Evolutionary conservation across 2,329 filamentous ascomycete genomes (phyloP), one percentile per base, ranked within the genome.

Genomic region (Aureobasidium pullulans): DNA sequence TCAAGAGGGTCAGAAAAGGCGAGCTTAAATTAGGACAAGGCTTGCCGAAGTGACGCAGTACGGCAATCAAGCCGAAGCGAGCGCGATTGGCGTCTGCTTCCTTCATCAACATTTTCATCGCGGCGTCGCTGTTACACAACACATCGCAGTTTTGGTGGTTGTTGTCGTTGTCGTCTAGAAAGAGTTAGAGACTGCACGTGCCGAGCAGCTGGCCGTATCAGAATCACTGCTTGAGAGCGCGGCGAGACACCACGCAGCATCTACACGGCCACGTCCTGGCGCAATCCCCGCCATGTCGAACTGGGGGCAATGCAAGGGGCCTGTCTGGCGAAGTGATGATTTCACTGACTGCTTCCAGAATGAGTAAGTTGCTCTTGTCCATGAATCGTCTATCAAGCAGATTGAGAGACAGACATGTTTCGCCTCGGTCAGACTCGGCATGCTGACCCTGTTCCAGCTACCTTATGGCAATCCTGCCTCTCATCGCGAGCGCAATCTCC

Each of bases 401-500:
- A 31, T 7, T n/a, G 11, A 43, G 23, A 46, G 16, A 56, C 11
- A 44, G 39, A 56, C 31, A 56, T 46, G 52, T 44, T 29, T 46
- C 39, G 42, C n/a, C 58, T 64, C 9, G 23, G 23, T 23, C 31
- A 39, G 49, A 34, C 23, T n/a, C 47, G 32, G 9, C 39, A 4
- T 37, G 31, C 52, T 56, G 71, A 48, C 32, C 54, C 23, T 32
- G 54, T 23, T 11, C 16, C 42, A 93, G 89, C 72, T 92, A 89
- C 72, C 82, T 96, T 57, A 86, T 89, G 73, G 84, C 89, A 62
- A 78, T 96, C 48, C 80, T 97, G 58, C 94, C 94, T 58, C 77
- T 94, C 62, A 75, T 86, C 62, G 79, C 87, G 60, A 83, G 91
- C 72, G 81, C 75, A 63, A 66, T 88, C 29, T 97, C 94, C 6